These are phyloP conservation scores for Arthroderma sp. DNA, from an alignment of 2,329 filamentous ascomycete genomes.

Conservation along the genomic window DNA sequence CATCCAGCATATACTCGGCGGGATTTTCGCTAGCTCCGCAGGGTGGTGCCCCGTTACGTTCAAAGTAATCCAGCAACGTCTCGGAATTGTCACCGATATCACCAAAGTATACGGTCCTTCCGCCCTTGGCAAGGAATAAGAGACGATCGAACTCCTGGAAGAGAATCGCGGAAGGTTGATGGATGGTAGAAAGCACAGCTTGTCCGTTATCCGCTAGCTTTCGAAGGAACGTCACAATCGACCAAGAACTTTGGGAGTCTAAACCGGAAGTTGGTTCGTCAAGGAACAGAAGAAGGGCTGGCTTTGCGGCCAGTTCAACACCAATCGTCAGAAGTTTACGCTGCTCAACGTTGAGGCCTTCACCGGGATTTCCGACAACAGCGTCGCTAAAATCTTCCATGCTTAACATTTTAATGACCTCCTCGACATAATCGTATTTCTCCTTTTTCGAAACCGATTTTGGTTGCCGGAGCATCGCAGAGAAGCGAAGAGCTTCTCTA, in stretches of 20 bases:
- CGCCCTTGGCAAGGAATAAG: slow-evolving; percentile 49
- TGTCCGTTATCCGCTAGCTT: slow-evolving; percentile 78
- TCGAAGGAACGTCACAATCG: slow-evolving; percentile 69
- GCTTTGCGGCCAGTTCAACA: slow-evolving; percentile 84
- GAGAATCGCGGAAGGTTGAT: slow-evolving; percentile 80
- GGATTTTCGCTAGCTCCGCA: slow-evolving; percentile 53
- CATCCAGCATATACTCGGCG: slow-evolving; percentile 57
- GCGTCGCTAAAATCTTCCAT: slow-evolving; percentile 85
- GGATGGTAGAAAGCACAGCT: slow-evolving; percentile 83
- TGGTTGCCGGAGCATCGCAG: slow-evolving; percentile 70
- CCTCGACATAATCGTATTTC: slow-evolving; percentile 73
- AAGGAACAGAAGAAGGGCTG: slow-evolving; percentile 71
- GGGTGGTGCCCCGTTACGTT: slow-evolving; percentile 43
- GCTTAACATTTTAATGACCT: slow-evolving; percentile 73
- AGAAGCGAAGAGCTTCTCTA: slow-evolving; percentile 74
- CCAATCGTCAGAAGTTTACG: slow-evolving; percentile 72
- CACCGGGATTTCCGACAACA: slow-evolving; percentile 73
- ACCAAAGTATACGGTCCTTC: slow-evolving; percentile 55
- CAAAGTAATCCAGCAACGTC: slow-evolving; percentile 50
- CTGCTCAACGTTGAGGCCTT: slow-evolving; percentile 52
- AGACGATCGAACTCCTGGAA: slow-evolving; percentile 66
- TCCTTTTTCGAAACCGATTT: slow-evolving; percentile 54
- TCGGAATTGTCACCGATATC: slow-evolving; percentile 46
- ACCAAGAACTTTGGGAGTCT: slow-evolving; percentile 82
- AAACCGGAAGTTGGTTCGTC: slow-evolving; percentile 89